Evolutionary conservation across 2,329 filamentous ascomycete genomes (phyloP).

Genomic region (Pezicula neosporulosa): DNA sequence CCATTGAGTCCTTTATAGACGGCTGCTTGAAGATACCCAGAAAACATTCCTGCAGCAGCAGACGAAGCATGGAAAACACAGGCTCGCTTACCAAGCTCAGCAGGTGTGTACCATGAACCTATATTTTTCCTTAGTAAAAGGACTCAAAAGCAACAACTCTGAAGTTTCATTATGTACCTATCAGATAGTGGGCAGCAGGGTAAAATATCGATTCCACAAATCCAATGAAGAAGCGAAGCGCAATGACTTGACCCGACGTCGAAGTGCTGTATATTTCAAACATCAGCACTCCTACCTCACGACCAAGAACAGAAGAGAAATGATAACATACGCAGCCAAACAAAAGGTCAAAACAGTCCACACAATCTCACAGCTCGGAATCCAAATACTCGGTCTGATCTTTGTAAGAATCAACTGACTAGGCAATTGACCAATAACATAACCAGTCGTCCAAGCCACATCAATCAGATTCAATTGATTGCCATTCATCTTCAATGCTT

Average conservation of each 20-base stretch:
- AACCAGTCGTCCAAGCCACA: slow-evolving; percentile 47
- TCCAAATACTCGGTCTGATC: slow-evolving; percentile 39
- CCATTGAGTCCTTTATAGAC: slow-evolving; percentile 38
- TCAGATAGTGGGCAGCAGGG: slow-evolving; percentile 21
- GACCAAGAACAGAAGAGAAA: background rate
- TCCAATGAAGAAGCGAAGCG: slow-evolving; percentile 42
- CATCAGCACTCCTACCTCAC: no score
- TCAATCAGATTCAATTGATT: slow-evolving; percentile 39
- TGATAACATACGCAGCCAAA: slow-evolving; percentile 25
- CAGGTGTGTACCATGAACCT: slow-evolving; percentile 41
- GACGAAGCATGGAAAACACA: slow-evolving; percentile 37
- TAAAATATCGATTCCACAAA: slow-evolving; percentile 22
- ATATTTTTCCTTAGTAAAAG: slow-evolving; percentile 12
- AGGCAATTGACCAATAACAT: slow-evolving; percentile 45
- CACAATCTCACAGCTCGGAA: slow-evolving; percentile 36
- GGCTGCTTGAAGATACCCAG: slow-evolving; percentile 40
- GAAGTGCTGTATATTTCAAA: slow-evolving; percentile 16
- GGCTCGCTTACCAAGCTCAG: slow-evolving; percentile 39
- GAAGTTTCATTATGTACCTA: slow-evolving; percentile 31
- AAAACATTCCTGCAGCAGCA: slow-evolving; percentile 38
- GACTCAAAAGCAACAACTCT: no score
- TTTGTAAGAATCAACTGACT: slow-evolving; percentile 36
- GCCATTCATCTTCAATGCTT: slow-evolving; percentile 32
- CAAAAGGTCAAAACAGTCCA: slow-evolving; percentile 33
- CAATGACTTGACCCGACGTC: slow-evolving; percentile 28